Conservation (phyloP, 2,329 filamentous ascomycete species). For the Trichoderma cornu-damae region DNA sequence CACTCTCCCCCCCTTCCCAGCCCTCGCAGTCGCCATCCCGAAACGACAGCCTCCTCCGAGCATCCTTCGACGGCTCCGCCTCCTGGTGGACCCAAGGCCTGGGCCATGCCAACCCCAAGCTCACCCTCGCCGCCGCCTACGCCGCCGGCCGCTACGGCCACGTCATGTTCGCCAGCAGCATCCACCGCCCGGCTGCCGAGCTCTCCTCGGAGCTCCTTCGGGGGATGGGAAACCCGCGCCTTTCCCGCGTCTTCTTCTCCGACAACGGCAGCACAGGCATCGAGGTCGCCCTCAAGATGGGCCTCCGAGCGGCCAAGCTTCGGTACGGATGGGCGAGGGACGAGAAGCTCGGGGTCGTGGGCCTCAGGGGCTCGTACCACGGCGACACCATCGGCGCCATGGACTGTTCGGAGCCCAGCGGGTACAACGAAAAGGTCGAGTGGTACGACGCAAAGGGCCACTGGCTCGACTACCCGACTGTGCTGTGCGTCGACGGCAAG, state of each 20-base stretch:
- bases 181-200: constrained; percentile 71
- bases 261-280: constrained; percentile 80
- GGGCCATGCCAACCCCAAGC: constrained; percentile 67
- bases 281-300: constrained; percentile 85
- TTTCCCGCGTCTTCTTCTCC: constrained; percentile 71
- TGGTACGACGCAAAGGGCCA: constrained; percentile 76
- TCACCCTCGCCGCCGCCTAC: constrained; percentile 71
- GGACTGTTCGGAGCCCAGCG: constrained; percentile 74
- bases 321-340: constrained; percentile 61
- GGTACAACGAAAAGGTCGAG: constrained; percentile 76
- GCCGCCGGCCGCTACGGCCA: constrained; percentile 81
- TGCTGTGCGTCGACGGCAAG: constrained; percentile 59
- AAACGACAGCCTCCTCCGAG: constrained; percentile 28
- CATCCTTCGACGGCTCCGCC: constrained; percentile 76
- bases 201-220: constrained; percentile 61
- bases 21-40: background rate
- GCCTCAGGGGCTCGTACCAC: constrained; percentile 76
- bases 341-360: constrained; percentile 61
- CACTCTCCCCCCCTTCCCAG: constrained; percentile 27
- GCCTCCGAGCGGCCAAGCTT: constrained; percentile 59
- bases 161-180: constrained; percentile 77
- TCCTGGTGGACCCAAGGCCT: constrained; percentile 92
- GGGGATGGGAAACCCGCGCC: constrained; percentile 56
- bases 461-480: constrained; percentile 75
- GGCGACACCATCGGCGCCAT: constrained; percentile 86